A percentile compares a stretch with the other conserved stretches of the same genome.
Evolutionary conservation across 169 alveolate genomes (phyloP).

Genomic region (Plasmodium malariae): DNA sequence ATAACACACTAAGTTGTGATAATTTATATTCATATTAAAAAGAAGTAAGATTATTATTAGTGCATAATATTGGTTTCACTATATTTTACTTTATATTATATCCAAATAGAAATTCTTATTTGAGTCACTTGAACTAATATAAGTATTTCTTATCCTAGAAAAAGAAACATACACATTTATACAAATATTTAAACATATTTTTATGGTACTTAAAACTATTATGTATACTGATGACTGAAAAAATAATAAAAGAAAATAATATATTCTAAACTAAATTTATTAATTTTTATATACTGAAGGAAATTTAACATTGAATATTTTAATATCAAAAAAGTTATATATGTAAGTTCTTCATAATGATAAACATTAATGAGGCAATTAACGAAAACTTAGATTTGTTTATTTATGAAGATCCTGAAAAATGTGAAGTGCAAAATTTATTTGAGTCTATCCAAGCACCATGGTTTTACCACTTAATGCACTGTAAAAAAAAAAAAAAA

Average conservation of each 20-base stretch:
- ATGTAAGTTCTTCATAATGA: slow-evolving; percentile 31
- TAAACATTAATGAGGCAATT: slow-evolving; percentile 8
- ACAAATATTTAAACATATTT: too few relatives aligned
- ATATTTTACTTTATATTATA: too few relatives aligned
- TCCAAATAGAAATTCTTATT: too few relatives aligned
- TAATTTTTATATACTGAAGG: not conserved
- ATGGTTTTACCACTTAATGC: slow-evolving; percentile 63
- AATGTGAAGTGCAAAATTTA: slow-evolving; percentile 33
- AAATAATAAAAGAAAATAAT: not conserved
- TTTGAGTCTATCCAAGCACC: slow-evolving; percentile 57
- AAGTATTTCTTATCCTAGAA: too few relatives aligned
- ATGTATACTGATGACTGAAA: too few relatives aligned
- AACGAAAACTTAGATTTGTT: slow-evolving; percentile 20
- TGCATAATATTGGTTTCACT: too few relatives aligned
- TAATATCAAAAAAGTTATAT: not conserved
- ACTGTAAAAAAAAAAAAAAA: slow-evolving; percentile 36
- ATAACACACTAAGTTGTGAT: too few relatives aligned
- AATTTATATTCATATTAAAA: too few relatives aligned
- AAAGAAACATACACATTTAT: too few relatives aligned
- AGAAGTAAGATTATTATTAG: too few relatives aligned
- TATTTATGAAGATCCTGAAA: slow-evolving; percentile 64
- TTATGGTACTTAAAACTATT: too few relatives aligned
- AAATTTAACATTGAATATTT: not conserved
- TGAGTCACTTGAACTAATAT: too few relatives aligned
- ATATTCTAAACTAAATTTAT: not conserved